Evolutionary conservation across 2,329 filamentous ascomycete genomes (phyloP), one percentile per base, ranked within the genome.

Genomic region (Lizonia empirigonia): DNA sequence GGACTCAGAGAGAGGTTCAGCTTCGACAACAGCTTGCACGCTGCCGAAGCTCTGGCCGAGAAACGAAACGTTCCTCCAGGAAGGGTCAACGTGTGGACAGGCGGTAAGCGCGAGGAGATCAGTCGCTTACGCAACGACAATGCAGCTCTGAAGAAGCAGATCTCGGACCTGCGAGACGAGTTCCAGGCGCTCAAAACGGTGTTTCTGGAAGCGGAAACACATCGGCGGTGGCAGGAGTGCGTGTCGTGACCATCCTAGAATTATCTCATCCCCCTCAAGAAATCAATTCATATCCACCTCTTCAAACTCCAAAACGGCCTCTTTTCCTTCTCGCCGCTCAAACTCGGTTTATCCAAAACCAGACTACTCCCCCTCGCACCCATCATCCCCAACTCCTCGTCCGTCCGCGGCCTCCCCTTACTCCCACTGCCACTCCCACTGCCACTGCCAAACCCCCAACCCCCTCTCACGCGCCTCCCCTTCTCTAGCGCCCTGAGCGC

Each of bases 131-230:
- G 41, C 30, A 35, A 47, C 16, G 58, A 65, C 2, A 47, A 57
- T 7, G 44, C 42, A n/a, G 24, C 16, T 3, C 30, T 68, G 33
- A 54, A 50, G 18, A 19, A 39, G 12, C 58, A 67, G 26, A 45
- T 69, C 16, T 42, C 27, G 8, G 33, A 47, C 9, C 33, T 69
- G 41, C 48, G 56, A n/a, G 35, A 50, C 9, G 64, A 69, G 34
- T 56, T 63, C 18, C 38, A 36, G 6, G 35, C 30, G 4, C 42
- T 67, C 42, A 65, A 53, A 34, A 38, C 48, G 10, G 52, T 51
- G 7, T 19, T 69, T 22, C 36, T 64, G 13, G 23, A 32, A 7
- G 41, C 37, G 7, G 47, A 53, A 32, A 37, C 41, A 1, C 20
- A 26, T 23, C 22, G 41, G 24, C 40, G 30, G 40, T 49, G 49